These are phyloP conservation scores for Triangularia setosa DNA, from an alignment of 2,329 filamentous ascomycete genomes.

Conservation along the genomic window DNA sequence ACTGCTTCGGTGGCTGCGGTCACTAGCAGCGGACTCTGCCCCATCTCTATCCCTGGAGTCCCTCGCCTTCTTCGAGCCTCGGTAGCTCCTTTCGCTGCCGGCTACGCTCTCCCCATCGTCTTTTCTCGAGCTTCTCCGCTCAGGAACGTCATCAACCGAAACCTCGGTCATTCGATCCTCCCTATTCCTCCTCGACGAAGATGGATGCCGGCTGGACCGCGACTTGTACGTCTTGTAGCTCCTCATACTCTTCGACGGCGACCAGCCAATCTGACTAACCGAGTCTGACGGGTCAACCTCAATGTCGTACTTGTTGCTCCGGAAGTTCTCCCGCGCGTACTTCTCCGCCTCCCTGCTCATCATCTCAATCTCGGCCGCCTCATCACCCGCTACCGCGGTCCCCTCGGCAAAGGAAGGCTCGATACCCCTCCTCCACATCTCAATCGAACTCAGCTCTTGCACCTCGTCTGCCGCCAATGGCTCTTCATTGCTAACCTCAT, in stretches of 20 bases:
- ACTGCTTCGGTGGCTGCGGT: background rate
- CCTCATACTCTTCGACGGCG: slow-evolving; percentile 15
- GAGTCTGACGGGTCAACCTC: slow-evolving; percentile 28
- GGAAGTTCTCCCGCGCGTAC: slow-evolving; percentile 22
- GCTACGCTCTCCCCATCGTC: slow-evolving; percentile 14
- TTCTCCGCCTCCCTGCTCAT: slow-evolving; percentile 51
- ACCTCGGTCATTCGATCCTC: slow-evolving; percentile 7
- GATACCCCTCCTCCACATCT: slow-evolving; percentile 57
- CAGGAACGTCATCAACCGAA: slow-evolving; percentile 19
- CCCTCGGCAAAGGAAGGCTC: slow-evolving; percentile 28
- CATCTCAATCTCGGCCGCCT: slow-evolving; percentile 52
- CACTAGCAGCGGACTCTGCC: background rate
- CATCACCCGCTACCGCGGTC: slow-evolving; percentile 34
- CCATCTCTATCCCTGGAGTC: slow-evolving; percentile 8
- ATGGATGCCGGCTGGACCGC: slow-evolving; percentile 12
- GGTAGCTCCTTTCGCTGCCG: background rate
- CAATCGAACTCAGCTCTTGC: slow-evolving; percentile 56
- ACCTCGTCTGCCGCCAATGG: slow-evolving; percentile 48
- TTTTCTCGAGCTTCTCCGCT: slow-evolving; percentile 24
- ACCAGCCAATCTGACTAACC: slow-evolving; percentile 22
- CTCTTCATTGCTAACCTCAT: slow-evolving; percentile 42
- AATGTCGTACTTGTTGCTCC: slow-evolving; percentile 24
- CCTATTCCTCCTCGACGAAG: slow-evolving; percentile 6
- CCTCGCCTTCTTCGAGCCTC: slow-evolving; percentile 9
- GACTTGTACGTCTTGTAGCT: slow-evolving; percentile 32